Base-by-base conservation (phyloP, 768 basidiomycete species). In the Roridomyces roridus region DNA sequence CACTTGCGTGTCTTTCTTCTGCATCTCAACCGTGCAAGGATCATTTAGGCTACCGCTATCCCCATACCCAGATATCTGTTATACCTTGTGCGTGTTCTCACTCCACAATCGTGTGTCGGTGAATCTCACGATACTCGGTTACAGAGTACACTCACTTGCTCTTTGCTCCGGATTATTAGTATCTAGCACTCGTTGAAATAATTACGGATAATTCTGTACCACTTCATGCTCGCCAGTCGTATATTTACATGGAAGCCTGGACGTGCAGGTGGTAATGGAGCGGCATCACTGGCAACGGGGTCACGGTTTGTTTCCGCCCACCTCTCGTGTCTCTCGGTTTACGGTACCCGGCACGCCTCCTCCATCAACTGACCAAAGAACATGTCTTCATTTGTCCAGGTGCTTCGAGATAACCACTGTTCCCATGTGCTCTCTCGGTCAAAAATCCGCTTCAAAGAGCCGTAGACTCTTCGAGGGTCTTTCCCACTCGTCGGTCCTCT, bases 61-160 rank as follows among this genome's bases (percentile, higher is more conserved):
- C n/a, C 51, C 70, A 77, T 76, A 77, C 75, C 76, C 73, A 57
- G 63, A 60, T 65, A 68, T 67, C 64, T 67, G 62, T 55, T 73
- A 74, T 76, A 77, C 75, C 74, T 71, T 49, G 52, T 51, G 55
- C 60, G 55, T 64, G 46, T 51, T 64, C 61, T 41, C 66, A 69
- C 70, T 68, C 64, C 70, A 66, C 66, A 26, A 52, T 60, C 59
- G 57, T 48, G 59, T 41, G 25, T 20, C 51, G 14, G 29, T 14
- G 14, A 25, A 47, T 55, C 60, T 51, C 57, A 63, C 61, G 52
- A 11, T 55, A n/a, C n/a, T n/a, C 53, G 41, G 52, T 44, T 60
- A 48, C 42, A n/a, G 37, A 57, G 48, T 53, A 48, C 53, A 60
- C 57, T 20, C 52, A 20, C n/a, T n/a, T n/a, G 24, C 57, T 60